A percentile compares a stretch with the other conserved stretches of the same genome.
phyloP scores from a whole-genome alignment of 805 yeast species.

The Kodamaea jinghongensis region DNA sequence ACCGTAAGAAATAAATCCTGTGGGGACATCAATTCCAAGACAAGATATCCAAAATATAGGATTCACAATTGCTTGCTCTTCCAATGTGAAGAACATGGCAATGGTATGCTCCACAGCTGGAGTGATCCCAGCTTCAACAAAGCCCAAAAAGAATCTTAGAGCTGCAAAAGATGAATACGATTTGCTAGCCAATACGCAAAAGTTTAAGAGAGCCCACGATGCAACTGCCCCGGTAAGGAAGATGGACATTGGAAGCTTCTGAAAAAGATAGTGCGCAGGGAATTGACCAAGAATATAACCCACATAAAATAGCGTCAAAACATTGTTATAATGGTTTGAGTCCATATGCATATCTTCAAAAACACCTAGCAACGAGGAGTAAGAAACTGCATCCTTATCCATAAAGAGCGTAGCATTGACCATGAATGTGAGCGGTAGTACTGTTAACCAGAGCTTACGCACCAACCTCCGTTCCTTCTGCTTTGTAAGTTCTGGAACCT shows the following conservation, averaged over 20 bases:
- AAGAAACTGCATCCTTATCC: conserved; percentile 52
- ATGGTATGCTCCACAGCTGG: conserved; percentile 43
- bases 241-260: conserved; percentile 41
- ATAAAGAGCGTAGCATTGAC: conserved; percentile 40
- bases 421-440: conserved; percentile 33
- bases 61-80: conserved; percentile 40
- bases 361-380: conserved; percentile 47
- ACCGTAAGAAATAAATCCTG: conserved; percentile 48
- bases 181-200: conserved; percentile 44
- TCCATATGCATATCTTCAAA: conserved; percentile 45
- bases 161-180: conserved; percentile 47
- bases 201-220: conserved; percentile 46
- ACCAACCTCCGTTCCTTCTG: conserved; percentile 39
- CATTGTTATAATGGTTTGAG: conserved; percentile 43
- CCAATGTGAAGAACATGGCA: conserved; percentile 49
- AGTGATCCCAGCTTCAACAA: conserved; percentile 26
- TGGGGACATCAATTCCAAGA: conserved; percentile 50
- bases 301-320: conserved; percentile 51
- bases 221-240: conserved; percentile 35
- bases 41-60: conserved; percentile 54
- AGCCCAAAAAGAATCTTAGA: conserved; percentile 50
- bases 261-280: conserved; percentile 41
- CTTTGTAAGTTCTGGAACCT: conserved; percentile 39
- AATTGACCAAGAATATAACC: conserved; percentile 51
- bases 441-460: conserved; percentile 35